Percentiles rank a stretch among this genome's conserved stretches.
Conservation (phyloP, 2,329 filamentous ascomycete species). For the Penicillium psychrosexuale region DNA sequence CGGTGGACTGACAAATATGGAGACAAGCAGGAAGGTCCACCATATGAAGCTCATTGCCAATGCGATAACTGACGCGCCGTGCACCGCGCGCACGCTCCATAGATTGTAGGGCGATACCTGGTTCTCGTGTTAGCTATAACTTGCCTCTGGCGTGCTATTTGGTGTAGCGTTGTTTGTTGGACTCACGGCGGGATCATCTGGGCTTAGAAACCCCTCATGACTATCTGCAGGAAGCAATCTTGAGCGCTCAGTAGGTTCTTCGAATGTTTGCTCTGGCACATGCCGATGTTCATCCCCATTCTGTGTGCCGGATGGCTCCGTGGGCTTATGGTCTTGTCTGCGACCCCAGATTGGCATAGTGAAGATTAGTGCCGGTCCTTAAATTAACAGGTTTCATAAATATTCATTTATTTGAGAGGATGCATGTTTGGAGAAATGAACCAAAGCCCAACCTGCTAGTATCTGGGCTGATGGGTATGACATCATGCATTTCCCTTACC, state of each 20-base stretch:
- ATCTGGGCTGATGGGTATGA: background rate
- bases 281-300: conserved; percentile 4
- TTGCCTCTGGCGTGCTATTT: background rate
- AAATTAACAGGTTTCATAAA: background rate
- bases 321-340: conserved; percentile 5
- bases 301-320: background rate
- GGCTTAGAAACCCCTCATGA: conserved; percentile 15
- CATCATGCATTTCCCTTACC: conserved; percentile 4
- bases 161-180: background rate
- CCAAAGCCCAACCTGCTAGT: background rate
- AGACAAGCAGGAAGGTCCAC: conserved; percentile 88
- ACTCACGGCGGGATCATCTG: conserved; percentile 25
- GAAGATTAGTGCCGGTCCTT: background rate
- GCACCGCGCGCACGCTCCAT: conserved; percentile 78
- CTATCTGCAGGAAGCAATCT: conserved; percentile 15
- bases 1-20: conserved; percentile 85
- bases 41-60: conserved; percentile 75
- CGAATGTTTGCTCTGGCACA: conserved; percentile 4
- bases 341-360: conserved; percentile 17
- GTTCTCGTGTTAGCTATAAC: background rate
- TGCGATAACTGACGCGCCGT: conserved; percentile 74
- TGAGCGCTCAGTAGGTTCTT: conserved; percentile 30
- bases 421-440: background rate
- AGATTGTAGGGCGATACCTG: conserved; percentile 86
- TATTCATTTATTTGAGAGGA: background rate